phyloP scores from a whole-genome alignment of 192 early-diverging fungal species.

The Podila clonocystis region DNA sequence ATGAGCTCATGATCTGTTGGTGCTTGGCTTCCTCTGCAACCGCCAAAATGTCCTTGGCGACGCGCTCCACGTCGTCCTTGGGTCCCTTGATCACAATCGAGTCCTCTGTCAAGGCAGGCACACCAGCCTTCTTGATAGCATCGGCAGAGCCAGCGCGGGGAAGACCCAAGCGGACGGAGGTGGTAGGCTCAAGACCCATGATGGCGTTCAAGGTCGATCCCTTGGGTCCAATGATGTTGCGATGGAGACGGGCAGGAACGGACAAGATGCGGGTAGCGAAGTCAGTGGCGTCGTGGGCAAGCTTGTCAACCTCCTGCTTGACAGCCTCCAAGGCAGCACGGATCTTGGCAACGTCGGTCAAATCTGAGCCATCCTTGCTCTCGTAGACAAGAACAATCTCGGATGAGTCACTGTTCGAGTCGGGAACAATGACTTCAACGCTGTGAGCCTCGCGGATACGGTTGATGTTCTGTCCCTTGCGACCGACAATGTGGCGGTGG shows the following conservation, averaged over 20 bases:
- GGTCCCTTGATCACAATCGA: conserved; percentile 85
- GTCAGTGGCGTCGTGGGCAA: conserved; percentile 71
- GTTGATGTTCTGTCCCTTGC: conserved; percentile 68
- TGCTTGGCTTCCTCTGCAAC: conserved; percentile 77
- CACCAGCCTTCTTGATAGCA: conserved; percentile 53
- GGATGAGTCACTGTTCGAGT: conserved; percentile 68
- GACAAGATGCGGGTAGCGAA: conserved; percentile 65
- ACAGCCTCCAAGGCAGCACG: conserved; percentile 64
- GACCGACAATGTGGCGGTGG: conserved; percentile 74
- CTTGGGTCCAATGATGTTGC: conserved; percentile 78
- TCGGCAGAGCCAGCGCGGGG: conserved; percentile 52
- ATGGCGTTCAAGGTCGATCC: conserved; percentile 81
- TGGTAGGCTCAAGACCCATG: conserved; percentile 69
- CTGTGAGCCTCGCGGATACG: conserved; percentile 71
- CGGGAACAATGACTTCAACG: conserved; percentile 86
- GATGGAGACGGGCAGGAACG: conserved; percentile 83
- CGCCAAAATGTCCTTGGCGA: conserved; percentile 71
- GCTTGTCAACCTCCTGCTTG: conserved; percentile 74
- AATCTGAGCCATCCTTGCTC: conserved; percentile 56
- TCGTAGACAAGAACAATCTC: conserved; percentile 86
- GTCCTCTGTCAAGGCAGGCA: conserved; percentile 64
- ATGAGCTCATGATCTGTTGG: conserved; percentile 70
- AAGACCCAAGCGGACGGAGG: conserved; percentile 78
- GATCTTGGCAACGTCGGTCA: conserved; percentile 51
- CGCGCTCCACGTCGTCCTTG: conserved; percentile 78